These are phyloP conservation scores for Gaeumannomyces tritici DNA, from an alignment of 2,329 filamentous ascomycete species.

Conservation along the genomic window DNA sequence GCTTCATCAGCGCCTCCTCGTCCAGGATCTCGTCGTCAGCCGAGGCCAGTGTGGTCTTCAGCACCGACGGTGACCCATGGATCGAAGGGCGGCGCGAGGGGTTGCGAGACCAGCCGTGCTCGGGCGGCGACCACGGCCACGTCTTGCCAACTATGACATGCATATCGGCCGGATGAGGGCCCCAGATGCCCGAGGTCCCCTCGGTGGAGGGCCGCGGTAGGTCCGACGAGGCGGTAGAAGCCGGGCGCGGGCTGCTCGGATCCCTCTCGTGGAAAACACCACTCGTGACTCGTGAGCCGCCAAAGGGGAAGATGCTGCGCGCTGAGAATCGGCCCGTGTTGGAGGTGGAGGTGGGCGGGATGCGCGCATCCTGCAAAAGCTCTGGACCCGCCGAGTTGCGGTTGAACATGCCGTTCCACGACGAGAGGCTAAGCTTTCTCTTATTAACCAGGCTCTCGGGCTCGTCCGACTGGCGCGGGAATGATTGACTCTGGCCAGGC, in stretches of 20 bases:
- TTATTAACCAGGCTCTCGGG: slow-evolving; percentile 39
- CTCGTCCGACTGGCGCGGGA: slow-evolving; percentile 55
- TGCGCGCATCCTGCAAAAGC: slow-evolving; percentile 22
- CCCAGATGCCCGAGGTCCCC: slow-evolving; percentile 61
- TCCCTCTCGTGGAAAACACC: slow-evolving; percentile 44
- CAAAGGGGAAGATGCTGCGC: slow-evolving; percentile 35
- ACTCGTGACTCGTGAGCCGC: slow-evolving; percentile 36
- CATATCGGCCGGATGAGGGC: slow-evolving; percentile 34
- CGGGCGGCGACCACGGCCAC: slow-evolving; percentile 52
- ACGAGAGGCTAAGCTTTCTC: slow-evolving; percentile 42
- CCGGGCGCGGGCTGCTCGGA: slow-evolving; percentile 52
- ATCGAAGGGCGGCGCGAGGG: slow-evolving; percentile 74
- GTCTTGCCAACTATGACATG: slow-evolving; percentile 31
- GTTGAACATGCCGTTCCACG: slow-evolving; percentile 45
- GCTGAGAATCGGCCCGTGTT: slow-evolving; percentile 25
- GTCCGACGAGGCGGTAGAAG: slow-evolving; percentile 60
- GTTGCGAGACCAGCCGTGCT: slow-evolving; percentile 52
- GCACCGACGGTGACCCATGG: slow-evolving; percentile 60
- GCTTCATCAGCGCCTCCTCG: slow-evolving; percentile 43
- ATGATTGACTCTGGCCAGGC: slow-evolving; percentile 65
- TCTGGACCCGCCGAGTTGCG: slow-evolving; percentile 41
- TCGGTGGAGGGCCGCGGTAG: slow-evolving; percentile 72
- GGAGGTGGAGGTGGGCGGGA: slow-evolving; percentile 9
- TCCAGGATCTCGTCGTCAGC: slow-evolving; percentile 56
- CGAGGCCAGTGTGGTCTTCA: slow-evolving; percentile 52